These are phyloP conservation scores for Ceratobasidium sp. DNA, from an alignment of 1,284 basidiomycete genomes.

Conservation along the genomic window DNA sequence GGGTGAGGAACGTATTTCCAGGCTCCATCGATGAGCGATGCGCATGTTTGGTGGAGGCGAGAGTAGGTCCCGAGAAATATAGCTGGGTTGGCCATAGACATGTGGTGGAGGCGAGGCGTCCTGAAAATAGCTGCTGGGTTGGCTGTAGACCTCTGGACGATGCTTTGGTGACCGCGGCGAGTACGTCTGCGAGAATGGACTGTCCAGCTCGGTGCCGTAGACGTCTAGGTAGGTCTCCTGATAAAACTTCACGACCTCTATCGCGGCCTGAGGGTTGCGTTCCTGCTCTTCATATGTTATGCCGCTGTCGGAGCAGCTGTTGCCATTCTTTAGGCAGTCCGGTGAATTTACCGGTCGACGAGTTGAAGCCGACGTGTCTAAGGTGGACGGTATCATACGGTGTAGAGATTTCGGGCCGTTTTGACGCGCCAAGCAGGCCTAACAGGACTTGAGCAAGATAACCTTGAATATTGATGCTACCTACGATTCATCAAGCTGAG, in stretches of 20 bases:
- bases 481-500: conserved; percentile 72
- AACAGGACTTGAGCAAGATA: conserved; percentile 8
- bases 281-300: conserved; percentile 97
- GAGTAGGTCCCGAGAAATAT: too few relatives aligned
- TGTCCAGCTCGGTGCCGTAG: too few relatives aligned
- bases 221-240: conserved; percentile 70
- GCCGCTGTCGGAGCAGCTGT: conserved; percentile 92
- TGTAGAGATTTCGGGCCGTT: conserved; percentile 94
- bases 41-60: conserved; percentile 73
- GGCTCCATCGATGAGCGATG: conserved; percentile 74
- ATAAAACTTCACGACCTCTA: conserved; percentile 99
- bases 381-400: conserved; percentile 98
- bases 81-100: too few relatives aligned
- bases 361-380: conserved; percentile 99
- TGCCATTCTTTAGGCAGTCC: conserved; percentile 99
- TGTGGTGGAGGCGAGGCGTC: too few relatives aligned
- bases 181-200: too few relatives aligned
- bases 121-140: too few relatives aligned
- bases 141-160: too few relatives aligned
- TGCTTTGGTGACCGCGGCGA: too few relatives aligned
- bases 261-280: conserved; percentile 97
- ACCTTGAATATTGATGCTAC: background rate
- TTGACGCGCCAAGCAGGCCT: conserved; percentile 84
- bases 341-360: conserved; percentile 97
- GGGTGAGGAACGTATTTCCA: conserved; percentile 76